Conservation (phyloP, 805 yeast genomes). For the Hanseniaspora lindneri region DNA sequence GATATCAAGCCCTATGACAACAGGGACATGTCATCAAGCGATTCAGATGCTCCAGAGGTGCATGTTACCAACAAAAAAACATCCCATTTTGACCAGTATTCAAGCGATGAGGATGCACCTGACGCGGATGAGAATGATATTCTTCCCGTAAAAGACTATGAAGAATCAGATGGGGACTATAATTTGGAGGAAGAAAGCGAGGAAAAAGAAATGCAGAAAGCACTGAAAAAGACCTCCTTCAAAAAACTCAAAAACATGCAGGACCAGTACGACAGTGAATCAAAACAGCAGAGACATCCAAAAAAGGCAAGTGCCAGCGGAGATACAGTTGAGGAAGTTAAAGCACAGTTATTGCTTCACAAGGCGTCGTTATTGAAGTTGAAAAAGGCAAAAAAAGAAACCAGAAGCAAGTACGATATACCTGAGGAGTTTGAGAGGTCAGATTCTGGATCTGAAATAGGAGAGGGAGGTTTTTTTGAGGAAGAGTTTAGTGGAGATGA, state of each 20-base stretch:
- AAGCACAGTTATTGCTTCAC: slow-evolving; percentile 11
- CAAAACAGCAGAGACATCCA: slow-evolving; percentile 15
- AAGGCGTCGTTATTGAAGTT: slow-evolving; percentile 17
- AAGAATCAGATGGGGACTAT: slow-evolving; percentile 42
- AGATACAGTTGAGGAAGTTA: slow-evolving; percentile 13
- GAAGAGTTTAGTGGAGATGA: slow-evolving; percentile 26
- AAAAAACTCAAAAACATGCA: slow-evolving; percentile 55
- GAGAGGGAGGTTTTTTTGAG: slow-evolving; percentile 33
- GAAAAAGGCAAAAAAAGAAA: slow-evolving; percentile 13
- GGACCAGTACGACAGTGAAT: slow-evolving; percentile 31
- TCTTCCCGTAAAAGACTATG: slow-evolving; percentile 47
- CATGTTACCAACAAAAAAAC: background rate
- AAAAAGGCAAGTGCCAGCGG: slow-evolving; percentile 12
- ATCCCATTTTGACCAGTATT: slow-evolving; percentile 10
- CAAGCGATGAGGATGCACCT: slow-evolving; percentile 27
- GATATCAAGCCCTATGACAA: slow-evolving; percentile 15
- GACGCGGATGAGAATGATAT: slow-evolving; percentile 23
- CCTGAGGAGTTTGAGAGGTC: slow-evolving; percentile 17
- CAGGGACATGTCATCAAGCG: slow-evolving; percentile 15
- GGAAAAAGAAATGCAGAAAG: slow-evolving; percentile 30
- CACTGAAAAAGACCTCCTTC: slow-evolving; percentile 36
- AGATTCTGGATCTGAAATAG: slow-evolving; percentile 16
- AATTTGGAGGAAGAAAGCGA: slow-evolving; percentile 16
- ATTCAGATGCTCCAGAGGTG: slow-evolving; percentile 2
- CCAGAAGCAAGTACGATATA: slow-evolving; percentile 7